Base-by-base conservation (phyloP, 139 green algal species). In the Tetraselmis chui region DNA sequence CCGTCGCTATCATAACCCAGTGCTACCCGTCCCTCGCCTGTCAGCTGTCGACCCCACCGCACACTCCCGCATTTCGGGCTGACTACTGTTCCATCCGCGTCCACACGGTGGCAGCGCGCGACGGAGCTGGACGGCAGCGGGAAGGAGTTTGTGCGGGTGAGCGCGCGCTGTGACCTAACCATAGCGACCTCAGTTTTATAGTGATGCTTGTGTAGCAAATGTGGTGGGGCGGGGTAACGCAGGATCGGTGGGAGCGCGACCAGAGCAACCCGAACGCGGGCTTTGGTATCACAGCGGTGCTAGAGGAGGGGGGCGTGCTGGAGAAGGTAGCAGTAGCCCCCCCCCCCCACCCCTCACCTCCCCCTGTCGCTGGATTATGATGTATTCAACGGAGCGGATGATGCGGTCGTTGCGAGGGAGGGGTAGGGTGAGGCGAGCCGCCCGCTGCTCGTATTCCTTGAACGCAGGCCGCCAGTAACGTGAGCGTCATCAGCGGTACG, bases 201-300 rank as follows among this genome's bases (percentile, higher is more conserved):
- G n/a, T n/a, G n/a, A n/a, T n/a, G n/a, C n/a, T n/a, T n/a, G n/a
- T n/a, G n/a, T n/a, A n/a, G n/a, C n/a, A n/a, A n/a, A n/a, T n/a
- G n/a, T n/a, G n/a, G n/a, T n/a, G n/a, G n/a, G n/a, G 11, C 45
- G 11, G 18, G 11, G 45, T 79, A 2, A 0, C 85, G 18, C 84
- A 80, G 24, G 93, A 96, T 30, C 79, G 84, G 1, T 97, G 92
- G 92, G 79, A 89, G 22, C 84, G 93, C 0, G 81, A 83, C 31
- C 30, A 79, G 0, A 28, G 2, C 28, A 83, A 89, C 32, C 83
- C 85, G 23, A 92, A 92, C 28, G 83, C 88, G 80, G 95, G 95
- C 0, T 96, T 94, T 81, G 96, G 96, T 79, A 92, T 97, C 80
- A 99, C 96, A 0, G 90, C 90, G 28, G 96, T 98, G 27, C 85